Percentiles rank a stretch among this genome's conserved stretches.
These are phyloP conservation scores for Sporobolomyces pararoseus DNA, from an alignment of 768 basidiomycete species.

Conservation along the genomic window DNA sequence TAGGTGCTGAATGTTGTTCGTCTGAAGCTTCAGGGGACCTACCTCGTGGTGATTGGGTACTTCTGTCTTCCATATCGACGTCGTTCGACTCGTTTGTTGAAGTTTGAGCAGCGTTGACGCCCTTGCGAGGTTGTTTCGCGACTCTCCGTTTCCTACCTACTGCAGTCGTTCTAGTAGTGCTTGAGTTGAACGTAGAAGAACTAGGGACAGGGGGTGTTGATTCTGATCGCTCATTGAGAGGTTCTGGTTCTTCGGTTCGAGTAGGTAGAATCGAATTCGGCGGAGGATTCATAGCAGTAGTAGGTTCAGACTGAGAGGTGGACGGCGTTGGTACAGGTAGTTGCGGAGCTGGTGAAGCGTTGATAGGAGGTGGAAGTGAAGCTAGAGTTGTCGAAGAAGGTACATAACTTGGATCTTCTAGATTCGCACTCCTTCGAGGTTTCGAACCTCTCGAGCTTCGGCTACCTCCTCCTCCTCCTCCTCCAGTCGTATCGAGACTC, in stretches of 20 bases:
- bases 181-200: not conserved
- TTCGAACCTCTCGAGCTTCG: slow-evolving; percentile 3
- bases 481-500: not conserved
- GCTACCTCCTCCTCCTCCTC: not conserved
- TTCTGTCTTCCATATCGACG: slow-evolving; percentile 7
- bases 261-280: not conserved
- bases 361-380: not conserved
- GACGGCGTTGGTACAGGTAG: not conserved
- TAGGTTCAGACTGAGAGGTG: no score
- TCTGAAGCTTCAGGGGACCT: not conserved
- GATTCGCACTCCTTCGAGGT: slow-evolving; percentile 4
- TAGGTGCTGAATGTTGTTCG: not conserved
- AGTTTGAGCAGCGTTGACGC: not conserved
- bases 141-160: slow-evolving; percentile 24
- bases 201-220: not conserved
- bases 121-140: slow-evolving; percentile 14
- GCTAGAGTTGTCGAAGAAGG: slow-evolving; percentile 7
- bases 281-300: not conserved
- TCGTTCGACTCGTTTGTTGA: not conserved
- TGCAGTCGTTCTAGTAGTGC: not conserved
- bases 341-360: not conserved
- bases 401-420: not conserved
- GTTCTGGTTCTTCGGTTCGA: not conserved
- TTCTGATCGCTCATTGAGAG: not conserved
- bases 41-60: not conserved